Base-by-base conservation (phyloP, 2,329 filamentous ascomycete species). In the Aspergillus aculeatinus region DNA sequence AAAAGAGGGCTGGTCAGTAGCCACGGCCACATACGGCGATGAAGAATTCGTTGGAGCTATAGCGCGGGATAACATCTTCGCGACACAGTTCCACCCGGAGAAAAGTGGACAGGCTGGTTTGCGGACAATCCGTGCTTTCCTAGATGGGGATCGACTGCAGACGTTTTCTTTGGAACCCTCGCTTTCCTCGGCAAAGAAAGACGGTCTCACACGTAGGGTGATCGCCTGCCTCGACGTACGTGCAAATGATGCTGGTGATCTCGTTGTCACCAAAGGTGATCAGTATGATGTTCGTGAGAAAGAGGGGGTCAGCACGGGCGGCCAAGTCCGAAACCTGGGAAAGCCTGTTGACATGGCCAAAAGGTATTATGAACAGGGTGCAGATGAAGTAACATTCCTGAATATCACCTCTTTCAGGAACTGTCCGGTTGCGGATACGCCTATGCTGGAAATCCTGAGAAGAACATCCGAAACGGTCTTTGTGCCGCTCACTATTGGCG, bases 391-490 rank as follows among this genome's bases (percentile, higher is more conserved):
- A 58, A 96, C 94, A 0, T 99, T 99, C 77, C 84, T 99, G 67
- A 99, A 99, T 83, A 99, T 99, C 73, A 99, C 94, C 1, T 95
- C 90, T 21, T 99, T 99, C 85, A 89, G 95, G 63, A 95, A 98
- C 80, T 96, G 92, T 66, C 95, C 95, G 7, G 79, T 98, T 12
- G 91, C 89, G 65, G 95, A 99, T 78, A 81, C 93, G 3, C 95
- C 95, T 7, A 99, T 99, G 95, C 87, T 99, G 55, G 94, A 99
- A 79, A 88, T 99, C 57, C 82, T 99, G 51, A 87, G 92, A 51
- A 86, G 87, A 65, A 92, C 94, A 0, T 95, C 93, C 10, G 86
- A 92, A 73, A 94, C 92, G 0, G 94, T 98, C 48, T 99, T 99
- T 73, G 95, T 99, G 2, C 95, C 95, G 2, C 82, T 99, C 63